Conservation (phyloP, 305 asterid species). For the Ilex paraguariensis region DNA sequence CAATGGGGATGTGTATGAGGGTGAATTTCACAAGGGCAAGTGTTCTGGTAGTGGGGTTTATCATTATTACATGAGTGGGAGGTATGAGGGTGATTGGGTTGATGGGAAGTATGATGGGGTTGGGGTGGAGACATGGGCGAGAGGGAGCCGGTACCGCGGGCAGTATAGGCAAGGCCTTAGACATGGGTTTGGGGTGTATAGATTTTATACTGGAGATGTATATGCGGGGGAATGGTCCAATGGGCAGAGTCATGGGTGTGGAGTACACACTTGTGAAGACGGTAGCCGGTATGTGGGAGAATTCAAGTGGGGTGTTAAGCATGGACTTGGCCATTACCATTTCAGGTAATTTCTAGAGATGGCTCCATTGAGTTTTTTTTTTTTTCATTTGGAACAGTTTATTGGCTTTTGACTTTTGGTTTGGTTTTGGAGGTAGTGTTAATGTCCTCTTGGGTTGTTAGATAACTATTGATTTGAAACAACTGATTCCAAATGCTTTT, state of each 20-base stretch:
- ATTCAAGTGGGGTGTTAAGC: constrained; percentile 35
- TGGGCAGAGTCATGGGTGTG: constrained; percentile 35
- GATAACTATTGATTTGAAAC: too few species aligned
- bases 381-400: neutral
- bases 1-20: constrained; percentile 16
- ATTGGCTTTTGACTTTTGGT: neutral
- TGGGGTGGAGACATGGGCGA: constrained; percentile 39
- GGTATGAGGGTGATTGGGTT: constrained; percentile 31
- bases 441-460: too few species aligned
- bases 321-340: constrained; percentile 35
- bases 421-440: neutral
- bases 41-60: constrained; percentile 13
- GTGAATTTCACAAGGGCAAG: constrained; percentile 10
- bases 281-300: constrained; percentile 36
- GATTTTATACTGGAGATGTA: constrained; percentile 30
- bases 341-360: constrained; percentile 13
- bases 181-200: constrained; percentile 31
- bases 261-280: constrained; percentile 32
- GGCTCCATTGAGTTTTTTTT: too few species aligned
- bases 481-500: neutral
- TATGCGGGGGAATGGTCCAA: constrained; percentile 37
- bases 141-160: constrained; percentile 31
- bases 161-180: constrained; percentile 32
- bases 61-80: constrained; percentile 11
- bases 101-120: constrained; percentile 36